Conservation (phyloP, 106 monocot genomes). For the Dendrobium huoshanense region DNA sequence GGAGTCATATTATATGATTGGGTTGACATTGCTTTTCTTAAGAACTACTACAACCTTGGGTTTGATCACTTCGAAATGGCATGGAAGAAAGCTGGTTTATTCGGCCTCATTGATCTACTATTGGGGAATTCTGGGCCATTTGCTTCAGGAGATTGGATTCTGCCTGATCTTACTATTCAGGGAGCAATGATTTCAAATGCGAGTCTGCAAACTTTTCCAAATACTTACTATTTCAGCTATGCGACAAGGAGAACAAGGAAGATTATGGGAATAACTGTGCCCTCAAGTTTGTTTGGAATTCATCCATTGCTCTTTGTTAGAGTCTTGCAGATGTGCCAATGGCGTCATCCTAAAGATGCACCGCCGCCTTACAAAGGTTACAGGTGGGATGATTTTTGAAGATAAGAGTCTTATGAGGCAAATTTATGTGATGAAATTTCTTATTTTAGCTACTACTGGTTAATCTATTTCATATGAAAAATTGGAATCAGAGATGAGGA, state of each 20-base stretch:
- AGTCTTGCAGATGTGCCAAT: conserved; percentile 75
- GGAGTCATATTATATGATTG: conserved; percentile 79
- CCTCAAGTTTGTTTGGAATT: conserved; percentile 47
- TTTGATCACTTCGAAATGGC: conserved; percentile 84
- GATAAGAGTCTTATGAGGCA: not conserved
- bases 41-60: conserved; percentile 91
- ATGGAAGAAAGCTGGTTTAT: conserved; percentile 53
- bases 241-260: conserved; percentile 78
- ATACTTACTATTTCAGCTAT: conserved; percentile 87
- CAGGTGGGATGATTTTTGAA: conserved; percentile 33
- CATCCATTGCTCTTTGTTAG: conserved; percentile 72
- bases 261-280: conserved; percentile 47
- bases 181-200: conserved; percentile 52
- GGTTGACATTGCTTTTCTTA: conserved; percentile 66
- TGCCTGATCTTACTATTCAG: conserved; percentile 83
- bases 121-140: conserved; percentile 69
- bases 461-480: not conserved
- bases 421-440: not conserved
- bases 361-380: conserved; percentile 69
- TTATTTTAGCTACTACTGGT: not conserved
- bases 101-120: conserved; percentile 53
- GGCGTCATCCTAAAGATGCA: conserved; percentile 43
- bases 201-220: conserved; percentile 53
- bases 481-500: conserved; percentile 49
- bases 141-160: conserved; percentile 84